Evolutionary conservation across 108 stramenopile species (phyloP).

Genomic region (Cyclostephanos invisitatus): DNA sequence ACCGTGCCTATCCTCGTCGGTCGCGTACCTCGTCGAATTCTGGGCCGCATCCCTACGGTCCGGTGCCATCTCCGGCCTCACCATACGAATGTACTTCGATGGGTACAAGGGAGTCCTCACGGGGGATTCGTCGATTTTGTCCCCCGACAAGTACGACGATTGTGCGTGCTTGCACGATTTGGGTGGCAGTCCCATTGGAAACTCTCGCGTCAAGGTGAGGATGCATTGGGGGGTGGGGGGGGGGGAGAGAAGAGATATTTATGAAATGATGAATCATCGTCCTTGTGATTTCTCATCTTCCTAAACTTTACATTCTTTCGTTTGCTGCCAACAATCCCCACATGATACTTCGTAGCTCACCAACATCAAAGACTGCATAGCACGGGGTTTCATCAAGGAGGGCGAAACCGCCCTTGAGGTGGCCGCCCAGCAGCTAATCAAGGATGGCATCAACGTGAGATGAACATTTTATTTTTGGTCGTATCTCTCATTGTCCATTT

Average conservation of each 20-base stretch:
- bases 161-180: slow-evolving; percentile 68
- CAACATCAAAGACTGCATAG: slow-evolving; percentile 84
- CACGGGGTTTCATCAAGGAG: slow-evolving; percentile 76
- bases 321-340: not conserved
- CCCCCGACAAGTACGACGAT: slow-evolving; percentile 58
- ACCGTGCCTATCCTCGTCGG: slow-evolving; percentile 80
- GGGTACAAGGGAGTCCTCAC: slow-evolving; percentile 89
- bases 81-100: slow-evolving; percentile 81
- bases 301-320: not conserved
- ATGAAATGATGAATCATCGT: not conserved
- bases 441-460: slow-evolving; percentile 64
- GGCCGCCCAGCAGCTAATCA: slow-evolving; percentile 79
- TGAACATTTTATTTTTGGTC: not conserved
- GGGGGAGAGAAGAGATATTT: too few species aligned
- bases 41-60: slow-evolving; percentile 75
- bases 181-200: slow-evolving; percentile 90
- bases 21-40: slow-evolving; percentile 74
- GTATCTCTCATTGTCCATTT: not conserved
- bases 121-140: slow-evolving; percentile 78
- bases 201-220: slow-evolving; percentile 89
- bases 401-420: slow-evolving; percentile 84
- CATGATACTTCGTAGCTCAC: slow-evolving; percentile 64
- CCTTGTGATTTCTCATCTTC: not conserved
- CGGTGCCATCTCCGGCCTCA: slow-evolving; percentile 75
- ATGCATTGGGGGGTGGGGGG: too few species aligned